Base-by-base conservation (phyloP, 1,139 yeast species). In the Hemisphaericaspora lyxosophila region DNA sequence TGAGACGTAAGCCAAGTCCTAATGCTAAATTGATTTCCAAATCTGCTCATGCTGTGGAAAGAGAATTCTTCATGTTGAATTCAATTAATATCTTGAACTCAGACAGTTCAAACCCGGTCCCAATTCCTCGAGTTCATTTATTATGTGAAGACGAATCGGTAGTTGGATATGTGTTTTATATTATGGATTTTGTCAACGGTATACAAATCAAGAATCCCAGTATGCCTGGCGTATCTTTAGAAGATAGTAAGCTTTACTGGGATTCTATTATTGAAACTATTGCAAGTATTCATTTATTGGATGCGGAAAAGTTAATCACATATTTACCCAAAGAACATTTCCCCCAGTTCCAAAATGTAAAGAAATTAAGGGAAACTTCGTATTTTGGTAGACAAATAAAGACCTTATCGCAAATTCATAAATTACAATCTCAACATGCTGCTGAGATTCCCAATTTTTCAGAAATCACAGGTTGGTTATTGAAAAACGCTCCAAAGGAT, bases 21-120 rank as follows among this genome's bases (percentile, higher is more conserved):
- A 75, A 75, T 47, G 55, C 55, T 33, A 65, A 75, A 43, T 62
- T 81, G 40, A 74, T 80, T 15, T 74, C 82, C 20, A 73, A 68
- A 45, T 72, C 80, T 7, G 85, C 87, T 0, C 87, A 81, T 55
- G 79, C 85, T 5, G 75, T 81, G 25, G 86, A 81, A 50, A 56
- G 86, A 22, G 87, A 81, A 50, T 80, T 75, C 50, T 68, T 68
- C 54, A 70, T 80, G 55, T 58, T 80, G 30, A 64, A 67, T 36
- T 79, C 79, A 2, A 67, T 75, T 28, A 60, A 65, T 17, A 53
- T 53, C 1, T 61, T 67, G 40, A 67, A 70, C 40, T 42, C 55
- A 17, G 40, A 42, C 0, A 43, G 46, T 1, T 40, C 50, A 18
- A 58, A 51, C 23, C 53, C 59, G 32, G 80, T 80, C 0, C 79